Evolutionary conservation across 1,139 yeast genomes (phyloP).

Genomic region (Magnusiomyces ingens): DNA sequence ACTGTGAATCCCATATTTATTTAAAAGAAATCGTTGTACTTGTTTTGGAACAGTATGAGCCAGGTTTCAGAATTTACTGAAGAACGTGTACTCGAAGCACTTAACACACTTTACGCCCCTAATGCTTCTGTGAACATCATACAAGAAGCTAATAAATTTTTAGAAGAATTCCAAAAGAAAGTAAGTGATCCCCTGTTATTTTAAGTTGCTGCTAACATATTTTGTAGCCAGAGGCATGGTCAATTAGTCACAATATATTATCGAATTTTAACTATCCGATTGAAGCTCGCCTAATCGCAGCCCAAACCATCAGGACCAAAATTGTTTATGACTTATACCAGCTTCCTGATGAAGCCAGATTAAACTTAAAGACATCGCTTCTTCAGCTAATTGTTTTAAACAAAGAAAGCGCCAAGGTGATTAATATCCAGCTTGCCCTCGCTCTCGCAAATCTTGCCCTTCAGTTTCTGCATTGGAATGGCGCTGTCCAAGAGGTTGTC

Average conservation of each 20-base stretch:
- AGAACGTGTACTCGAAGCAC: constrained; percentile 38
- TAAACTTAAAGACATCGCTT: constrained; percentile 55
- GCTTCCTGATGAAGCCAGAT: constrained; percentile 48
- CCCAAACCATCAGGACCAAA: constrained; percentile 84
- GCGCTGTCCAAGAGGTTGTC: constrained; percentile 65
- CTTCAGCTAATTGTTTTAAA: constrained; percentile 42
- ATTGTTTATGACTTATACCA: constrained; percentile 79
- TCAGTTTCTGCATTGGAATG: constrained; percentile 66
- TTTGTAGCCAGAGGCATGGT: constrained; percentile 37
- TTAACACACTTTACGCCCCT: constrained; percentile 55
- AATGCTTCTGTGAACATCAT: constrained; percentile 44
- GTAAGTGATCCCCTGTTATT: constrained; percentile 28
- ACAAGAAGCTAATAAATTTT: constrained; percentile 53
- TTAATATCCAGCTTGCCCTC: constrained; percentile 73
- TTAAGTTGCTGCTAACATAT: neutral
- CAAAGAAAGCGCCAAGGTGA: constrained; percentile 42
- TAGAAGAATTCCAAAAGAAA: constrained; percentile 77
- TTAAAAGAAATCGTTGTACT: too few species aligned
- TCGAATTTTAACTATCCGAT: constrained; percentile 20
- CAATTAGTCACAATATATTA: constrained; percentile 32
- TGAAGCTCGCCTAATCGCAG: constrained; percentile 67
- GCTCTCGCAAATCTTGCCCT: constrained; percentile 77
- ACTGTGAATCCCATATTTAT: neutral
- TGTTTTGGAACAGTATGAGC: too few species aligned
- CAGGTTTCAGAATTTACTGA: constrained; percentile 9